Conservation (phyloP, 2,329 filamentous ascomycete species). For the Colletotrichum cereale region DNA sequence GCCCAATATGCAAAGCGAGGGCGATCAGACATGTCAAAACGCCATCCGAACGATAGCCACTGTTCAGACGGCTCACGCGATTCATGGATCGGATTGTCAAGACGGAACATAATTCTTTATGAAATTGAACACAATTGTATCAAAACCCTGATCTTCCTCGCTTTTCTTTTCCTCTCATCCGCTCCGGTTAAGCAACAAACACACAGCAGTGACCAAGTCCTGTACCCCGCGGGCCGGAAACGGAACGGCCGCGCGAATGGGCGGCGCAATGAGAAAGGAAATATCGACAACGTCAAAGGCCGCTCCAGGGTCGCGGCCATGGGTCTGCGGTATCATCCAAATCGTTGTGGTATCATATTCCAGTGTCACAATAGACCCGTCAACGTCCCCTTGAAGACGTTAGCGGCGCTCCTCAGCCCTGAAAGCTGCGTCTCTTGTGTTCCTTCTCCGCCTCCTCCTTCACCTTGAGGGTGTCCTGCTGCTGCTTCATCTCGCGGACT, state of each 20-base stretch:
- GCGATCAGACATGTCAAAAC: background rate
- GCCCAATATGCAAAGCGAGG: background rate
- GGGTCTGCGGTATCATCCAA: conserved; percentile 17
- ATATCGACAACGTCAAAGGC: conserved; percentile 1
- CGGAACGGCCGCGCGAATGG: conserved; percentile 16
- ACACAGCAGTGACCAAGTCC: conserved; percentile 2
- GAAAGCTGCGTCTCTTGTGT: conserved; percentile 53
- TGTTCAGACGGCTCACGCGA: background rate
- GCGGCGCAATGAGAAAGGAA: background rate
- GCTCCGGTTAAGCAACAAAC: conserved; percentile 11
- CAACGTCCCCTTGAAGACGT: background rate
- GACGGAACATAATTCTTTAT: background rate
- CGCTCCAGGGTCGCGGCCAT: conserved; percentile 11
- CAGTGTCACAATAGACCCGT: conserved; percentile 1
- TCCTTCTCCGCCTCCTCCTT: conserved; percentile 69
- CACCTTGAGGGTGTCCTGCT: conserved; percentile 80
- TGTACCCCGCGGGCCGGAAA: conserved; percentile 6
- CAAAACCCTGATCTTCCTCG: conserved; percentile 20
- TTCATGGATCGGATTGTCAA: background rate
- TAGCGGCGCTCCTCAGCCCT: conserved; percentile 36
- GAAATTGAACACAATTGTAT: conserved; percentile 7
- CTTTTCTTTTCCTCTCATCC: conserved; percentile 17
- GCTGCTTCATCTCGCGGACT: conserved; percentile 90
- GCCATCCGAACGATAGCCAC: background rate
- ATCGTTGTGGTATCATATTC: conserved; percentile 37